Evolutionary conservation across 306 rosid species (phyloP).

Genomic region (Leucaena leucocephala): DNA sequence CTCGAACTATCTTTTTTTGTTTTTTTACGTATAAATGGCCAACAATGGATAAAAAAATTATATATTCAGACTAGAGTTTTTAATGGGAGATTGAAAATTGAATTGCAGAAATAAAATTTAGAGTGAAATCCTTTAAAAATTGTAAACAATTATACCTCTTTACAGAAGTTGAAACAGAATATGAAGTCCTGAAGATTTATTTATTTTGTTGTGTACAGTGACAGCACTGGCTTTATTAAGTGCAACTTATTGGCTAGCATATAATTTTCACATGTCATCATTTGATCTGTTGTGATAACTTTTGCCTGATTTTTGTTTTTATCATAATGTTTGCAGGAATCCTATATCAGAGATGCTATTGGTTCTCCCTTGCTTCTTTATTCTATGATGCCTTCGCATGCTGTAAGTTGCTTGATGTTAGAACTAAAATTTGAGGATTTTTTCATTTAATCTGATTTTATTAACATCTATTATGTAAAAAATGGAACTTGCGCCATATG

Average conservation of each 20-base stretch:
- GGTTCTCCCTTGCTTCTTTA: conserved; percentile 72
- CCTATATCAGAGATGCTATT: conserved; percentile 75
- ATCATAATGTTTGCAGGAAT: conserved; percentile 56
- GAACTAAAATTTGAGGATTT: neutral
- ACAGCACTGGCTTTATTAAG: neutral
- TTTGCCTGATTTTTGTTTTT: conserved; percentile 21
- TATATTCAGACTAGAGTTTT: neutral
- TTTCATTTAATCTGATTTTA: neutral
- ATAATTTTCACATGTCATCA: neutral
- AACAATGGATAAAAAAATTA: too few species aligned
- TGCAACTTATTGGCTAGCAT: conserved; percentile 8
- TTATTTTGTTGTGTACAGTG: neutral
- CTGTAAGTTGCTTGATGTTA: conserved; percentile 58
- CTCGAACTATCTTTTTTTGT: too few species aligned
- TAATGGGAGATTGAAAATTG: neutral
- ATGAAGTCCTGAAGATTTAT: neutral
- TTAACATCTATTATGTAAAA: neutral
- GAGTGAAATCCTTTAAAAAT: neutral
- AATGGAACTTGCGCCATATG: neutral
- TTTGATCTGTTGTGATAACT: neutral
- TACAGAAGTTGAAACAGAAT: neutral
- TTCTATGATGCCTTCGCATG: conserved; percentile 63
- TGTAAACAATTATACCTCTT: neutral
- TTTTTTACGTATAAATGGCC: neutral
- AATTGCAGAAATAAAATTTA: neutral